Evolutionary conservation across 306 rosid species (phyloP).

Genomic region (Rosa multiflora): DNA sequence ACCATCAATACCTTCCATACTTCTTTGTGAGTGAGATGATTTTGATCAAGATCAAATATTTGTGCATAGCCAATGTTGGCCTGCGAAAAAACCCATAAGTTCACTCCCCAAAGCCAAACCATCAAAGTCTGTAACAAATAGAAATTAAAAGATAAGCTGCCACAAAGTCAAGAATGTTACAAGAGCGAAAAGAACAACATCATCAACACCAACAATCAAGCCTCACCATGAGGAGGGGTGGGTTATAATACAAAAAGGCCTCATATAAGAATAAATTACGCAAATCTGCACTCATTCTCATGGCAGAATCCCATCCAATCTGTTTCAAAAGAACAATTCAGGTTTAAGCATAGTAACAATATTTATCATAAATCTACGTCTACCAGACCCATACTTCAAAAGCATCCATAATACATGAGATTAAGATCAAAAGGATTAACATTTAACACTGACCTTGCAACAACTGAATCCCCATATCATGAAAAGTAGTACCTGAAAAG

Average conservation of each 20-base stretch:
- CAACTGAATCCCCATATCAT: conserved; percentile 79
- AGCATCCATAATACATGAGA: background rate
- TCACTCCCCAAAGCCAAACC: conserved; percentile 98
- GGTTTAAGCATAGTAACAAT: conserved; percentile 22
- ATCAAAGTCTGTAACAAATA: conserved; percentile 61
- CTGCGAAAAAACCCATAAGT: conserved; percentile 79
- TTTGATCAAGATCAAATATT: conserved; percentile 88
- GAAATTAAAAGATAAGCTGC: background rate
- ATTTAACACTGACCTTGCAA: conserved; percentile 69
- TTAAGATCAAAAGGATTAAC: background rate
- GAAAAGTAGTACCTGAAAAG: conserved; percentile 66
- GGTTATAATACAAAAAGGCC: conserved; percentile 96
- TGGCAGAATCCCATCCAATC: conserved; percentile 96
- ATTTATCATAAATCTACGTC: background rate
- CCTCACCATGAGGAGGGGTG: conserved; percentile 89
- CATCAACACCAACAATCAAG: conserved; percentile 14
- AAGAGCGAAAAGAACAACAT: background rate
- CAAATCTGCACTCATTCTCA: conserved; percentile 95
- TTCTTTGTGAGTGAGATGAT: conserved; percentile 77
- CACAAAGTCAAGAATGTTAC: background rate
- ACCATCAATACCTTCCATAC: conserved; percentile 77
- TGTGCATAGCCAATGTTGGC: conserved; percentile 66
- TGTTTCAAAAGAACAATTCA: conserved; percentile 26
- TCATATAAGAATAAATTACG: conserved; percentile 85
- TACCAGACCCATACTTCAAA: background rate